A percentile compares a stretch with the other conserved stretches of the same genome.
phyloP scores from a whole-genome alignment of 495 filamentous ascomycete genomes.

The Tuber microsphaerosporum region DNA sequence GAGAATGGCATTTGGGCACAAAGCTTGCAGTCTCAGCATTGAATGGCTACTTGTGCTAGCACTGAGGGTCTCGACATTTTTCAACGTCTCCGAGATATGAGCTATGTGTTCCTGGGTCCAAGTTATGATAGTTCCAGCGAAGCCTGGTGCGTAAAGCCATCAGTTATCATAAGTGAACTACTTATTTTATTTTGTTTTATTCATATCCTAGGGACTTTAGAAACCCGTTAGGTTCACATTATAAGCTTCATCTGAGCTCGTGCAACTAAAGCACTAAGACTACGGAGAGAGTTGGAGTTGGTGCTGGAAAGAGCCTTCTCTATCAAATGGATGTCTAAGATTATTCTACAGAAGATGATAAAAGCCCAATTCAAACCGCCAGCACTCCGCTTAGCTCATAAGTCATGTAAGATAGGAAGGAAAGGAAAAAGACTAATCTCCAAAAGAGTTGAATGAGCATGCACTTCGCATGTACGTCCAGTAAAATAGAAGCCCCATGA shows the following conservation, averaged over 20 bases:
- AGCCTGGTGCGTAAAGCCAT: background rate
- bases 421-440: background rate
- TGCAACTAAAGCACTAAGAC: background rate
- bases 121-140: background rate
- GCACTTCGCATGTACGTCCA: background rate
- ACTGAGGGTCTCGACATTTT: background rate
- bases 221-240: background rate
- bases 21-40: background rate
- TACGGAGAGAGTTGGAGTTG: background rate
- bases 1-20: background rate
- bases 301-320: background rate
- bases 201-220: background rate
- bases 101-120: background rate
- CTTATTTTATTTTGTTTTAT: background rate
- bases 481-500: background rate
- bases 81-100: background rate
- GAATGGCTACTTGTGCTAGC: background rate
- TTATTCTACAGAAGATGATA: constrained; percentile 1
- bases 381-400: background rate
- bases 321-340: constrained; percentile 2
- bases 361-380: constrained; percentile 4
- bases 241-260: background rate
- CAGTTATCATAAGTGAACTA: background rate
- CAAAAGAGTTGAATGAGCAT: background rate
- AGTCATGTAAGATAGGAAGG: background rate